phyloP scores from a whole-genome alignment of 2,329 filamentous ascomycete species.

The Penicillium sp. region DNA sequence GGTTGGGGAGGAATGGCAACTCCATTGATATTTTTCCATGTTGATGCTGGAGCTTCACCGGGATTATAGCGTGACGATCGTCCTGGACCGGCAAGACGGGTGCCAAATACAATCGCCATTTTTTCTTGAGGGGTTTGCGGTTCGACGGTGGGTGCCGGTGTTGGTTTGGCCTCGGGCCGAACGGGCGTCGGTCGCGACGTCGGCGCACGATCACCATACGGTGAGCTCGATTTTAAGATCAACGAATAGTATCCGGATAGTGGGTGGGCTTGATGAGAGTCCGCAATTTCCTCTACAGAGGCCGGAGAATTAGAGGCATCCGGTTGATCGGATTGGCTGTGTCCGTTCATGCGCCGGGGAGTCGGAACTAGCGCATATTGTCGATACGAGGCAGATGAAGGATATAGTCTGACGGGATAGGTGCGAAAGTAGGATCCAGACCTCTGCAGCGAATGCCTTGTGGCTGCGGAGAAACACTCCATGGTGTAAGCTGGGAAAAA shows the following conservation, averaged over 20 bases:
- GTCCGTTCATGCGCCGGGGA: conserved; percentile 22
- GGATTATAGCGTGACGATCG: conserved; percentile 58
- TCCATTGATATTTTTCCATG: conserved; percentile 65
- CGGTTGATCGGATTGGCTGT: conserved; percentile 6
- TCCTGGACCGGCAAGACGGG: conserved; percentile 70
- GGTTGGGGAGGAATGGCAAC: conserved; percentile 80
- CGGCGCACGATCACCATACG: conserved; percentile 21
- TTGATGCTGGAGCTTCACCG: conserved; percentile 58
- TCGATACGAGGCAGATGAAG: conserved; percentile 6
- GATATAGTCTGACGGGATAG: background rate
- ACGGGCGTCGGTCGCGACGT: conserved; percentile 18
- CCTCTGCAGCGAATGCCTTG: conserved; percentile 19
- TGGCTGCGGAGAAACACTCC: conserved; percentile 26
- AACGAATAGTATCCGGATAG: conserved; percentile 48
- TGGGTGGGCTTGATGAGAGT: conserved; percentile 38
- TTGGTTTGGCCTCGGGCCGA: conserved; percentile 19
- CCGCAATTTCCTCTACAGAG: conserved; percentile 11
- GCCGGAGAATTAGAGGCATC: conserved; percentile 10
- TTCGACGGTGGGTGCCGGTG: conserved; percentile 18
- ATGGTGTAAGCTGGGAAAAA: conserved; percentile 22
- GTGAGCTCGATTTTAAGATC: conserved; percentile 37
- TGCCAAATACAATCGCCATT: conserved; percentile 76
- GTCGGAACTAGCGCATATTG: conserved; percentile 24
- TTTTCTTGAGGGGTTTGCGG: conserved; percentile 44
- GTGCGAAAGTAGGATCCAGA: background rate